Percentiles rank a stretch among this genome's conserved stretches.
Evolutionary conservation across 768 basidiomycete species (phyloP).

Genomic region (Russula emetica): DNA sequence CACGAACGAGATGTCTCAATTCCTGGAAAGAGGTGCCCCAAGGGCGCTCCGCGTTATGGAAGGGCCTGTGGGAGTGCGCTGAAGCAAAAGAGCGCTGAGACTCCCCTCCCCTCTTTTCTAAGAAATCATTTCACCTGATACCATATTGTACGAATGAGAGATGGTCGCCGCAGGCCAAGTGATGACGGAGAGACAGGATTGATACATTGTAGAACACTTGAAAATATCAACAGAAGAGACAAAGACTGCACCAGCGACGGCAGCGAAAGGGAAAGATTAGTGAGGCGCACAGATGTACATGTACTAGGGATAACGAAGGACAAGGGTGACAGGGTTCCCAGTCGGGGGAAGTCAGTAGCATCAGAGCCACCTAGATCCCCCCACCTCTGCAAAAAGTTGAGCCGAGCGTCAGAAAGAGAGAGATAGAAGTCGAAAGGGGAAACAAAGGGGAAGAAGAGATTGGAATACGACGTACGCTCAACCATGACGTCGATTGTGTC

Average conservation of each 20-base stretch:
- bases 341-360: slow-evolving; percentile 19
- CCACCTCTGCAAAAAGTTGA: slow-evolving; percentile 46
- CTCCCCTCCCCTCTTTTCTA: background rate
- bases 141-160: background rate
- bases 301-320: slow-evolving; percentile 13
- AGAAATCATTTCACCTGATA: background rate
- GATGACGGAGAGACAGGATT: slow-evolving; percentile 11
- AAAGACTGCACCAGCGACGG: slow-evolving; percentile 10
- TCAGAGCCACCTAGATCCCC: slow-evolving; percentile 54
- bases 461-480: slow-evolving; percentile 63
- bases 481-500: slow-evolving; percentile 97
- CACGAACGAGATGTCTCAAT: background rate
- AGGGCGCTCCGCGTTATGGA: slow-evolving; percentile 13
- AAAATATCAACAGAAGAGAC: slow-evolving; percentile 22
- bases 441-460: slow-evolving; percentile 13
- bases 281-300: slow-evolving; percentile 17
- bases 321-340: slow-evolving; percentile 2
- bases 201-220: slow-evolving; percentile 25
- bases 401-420: slow-evolving; percentile 4
- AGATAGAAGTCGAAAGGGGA: slow-evolving; percentile 2
- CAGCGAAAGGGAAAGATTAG: slow-evolving; percentile 11
- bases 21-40: slow-evolving; percentile 10
- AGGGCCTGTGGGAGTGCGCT: no score
- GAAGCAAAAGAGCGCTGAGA: background rate
- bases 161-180: background rate